These are phyloP conservation scores for Scenedesmus sp. DNA, from an alignment of 163 green algal genomes.

Conservation along the genomic window DNA sequence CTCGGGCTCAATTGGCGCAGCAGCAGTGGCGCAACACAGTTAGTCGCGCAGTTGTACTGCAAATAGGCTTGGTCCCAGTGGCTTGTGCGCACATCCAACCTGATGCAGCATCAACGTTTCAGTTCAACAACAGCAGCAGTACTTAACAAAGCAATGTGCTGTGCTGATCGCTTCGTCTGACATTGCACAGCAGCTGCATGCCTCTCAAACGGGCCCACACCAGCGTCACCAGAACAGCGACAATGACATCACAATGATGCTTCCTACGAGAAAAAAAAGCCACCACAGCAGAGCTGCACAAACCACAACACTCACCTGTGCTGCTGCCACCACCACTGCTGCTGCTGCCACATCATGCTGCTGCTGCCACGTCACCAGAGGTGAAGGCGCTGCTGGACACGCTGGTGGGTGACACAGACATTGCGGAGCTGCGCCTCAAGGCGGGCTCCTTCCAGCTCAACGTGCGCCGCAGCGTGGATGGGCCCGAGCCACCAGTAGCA, in stretches of 20 bases:
- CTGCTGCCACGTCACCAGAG: not conserved
- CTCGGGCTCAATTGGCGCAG: too few species aligned
- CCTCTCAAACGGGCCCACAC: not conserved
- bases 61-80: too few species aligned
- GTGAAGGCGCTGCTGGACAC: constrained; percentile 27
- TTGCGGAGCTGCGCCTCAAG: constrained; percentile 50
- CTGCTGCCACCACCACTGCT: not conserved
- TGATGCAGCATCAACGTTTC: too few species aligned
- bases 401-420: not conserved
- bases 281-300: not conserved
- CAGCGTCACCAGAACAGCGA: not conserved
- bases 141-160: not conserved
- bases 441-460: constrained; percentile 79
- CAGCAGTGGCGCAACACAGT: too few species aligned
- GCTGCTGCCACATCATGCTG: not conserved
- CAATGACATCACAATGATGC: not conserved
- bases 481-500: constrained; percentile 31
- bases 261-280: not conserved
- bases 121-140: too few species aligned
- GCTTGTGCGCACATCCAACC: too few species aligned
- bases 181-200: not conserved
- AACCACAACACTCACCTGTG: not conserved
- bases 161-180: not conserved
- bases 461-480: constrained; percentile 69
- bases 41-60: too few species aligned